Percentiles rank a stretch among this genome's conserved stretches.
Evolutionary conservation across 1,284 basidiomycete species (phyloP).

Genomic region (Cryptococcus amylolentus): DNA sequence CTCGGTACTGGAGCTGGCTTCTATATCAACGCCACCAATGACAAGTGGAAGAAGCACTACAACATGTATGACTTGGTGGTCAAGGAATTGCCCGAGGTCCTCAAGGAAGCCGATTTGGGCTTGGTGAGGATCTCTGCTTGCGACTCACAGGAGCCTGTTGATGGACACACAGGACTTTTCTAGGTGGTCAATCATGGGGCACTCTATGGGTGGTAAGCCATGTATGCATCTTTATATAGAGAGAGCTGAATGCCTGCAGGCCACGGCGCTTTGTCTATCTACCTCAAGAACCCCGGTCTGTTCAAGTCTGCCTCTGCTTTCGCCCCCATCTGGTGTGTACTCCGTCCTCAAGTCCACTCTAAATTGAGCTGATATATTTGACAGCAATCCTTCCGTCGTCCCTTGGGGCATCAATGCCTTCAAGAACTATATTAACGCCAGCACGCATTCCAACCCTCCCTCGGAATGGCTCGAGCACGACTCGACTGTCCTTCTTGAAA

Average conservation of each 20-base stretch:
- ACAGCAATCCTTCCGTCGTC: conserved; percentile 72
- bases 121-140: conserved; percentile 34
- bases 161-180: conserved; percentile 30
- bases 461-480: conserved; percentile 60
- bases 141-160: background rate
- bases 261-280: conserved; percentile 88
- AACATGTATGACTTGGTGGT: conserved; percentile 85
- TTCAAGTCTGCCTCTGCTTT: conserved; percentile 93
- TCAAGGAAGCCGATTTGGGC: conserved; percentile 65
- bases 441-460: conserved; percentile 51
- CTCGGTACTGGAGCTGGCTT: conserved; percentile 92
- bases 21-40: conserved; percentile 81
- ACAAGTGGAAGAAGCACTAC: conserved; percentile 77
- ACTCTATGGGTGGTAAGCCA: conserved; percentile 73
- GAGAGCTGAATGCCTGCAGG: conserved; percentile 45
- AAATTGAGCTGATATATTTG: background rate
- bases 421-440: conserved; percentile 65
- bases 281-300: conserved; percentile 65
- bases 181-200: conserved; percentile 69
- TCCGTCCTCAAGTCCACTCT: background rate
- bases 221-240: background rate
- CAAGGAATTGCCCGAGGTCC: conserved; percentile 72
- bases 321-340: conserved; percentile 66
- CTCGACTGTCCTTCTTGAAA: conserved; percentile 76
- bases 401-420: conserved; percentile 95